Evolutionary conservation across 148 eudicot genomes (phyloP).

Genomic region (Hydrangea macrophylla): DNA sequence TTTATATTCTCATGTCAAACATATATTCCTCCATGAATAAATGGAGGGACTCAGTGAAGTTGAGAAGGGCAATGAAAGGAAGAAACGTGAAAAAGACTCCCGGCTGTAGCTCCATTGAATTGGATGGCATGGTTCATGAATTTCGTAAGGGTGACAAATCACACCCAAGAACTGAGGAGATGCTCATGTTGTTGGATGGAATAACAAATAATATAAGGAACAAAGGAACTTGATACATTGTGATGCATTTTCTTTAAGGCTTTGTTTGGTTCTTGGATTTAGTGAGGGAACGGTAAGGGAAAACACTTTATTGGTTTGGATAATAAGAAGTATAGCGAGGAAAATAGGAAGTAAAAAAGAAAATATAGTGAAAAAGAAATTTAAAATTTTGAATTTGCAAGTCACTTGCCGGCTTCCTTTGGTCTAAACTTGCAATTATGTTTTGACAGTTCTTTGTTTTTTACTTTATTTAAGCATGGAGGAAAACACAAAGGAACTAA

Average conservation of each 20-base stretch:
- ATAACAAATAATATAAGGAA: slow-evolving; percentile 14
- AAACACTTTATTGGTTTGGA: no score
- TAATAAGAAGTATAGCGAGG: no score
- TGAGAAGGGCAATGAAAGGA: slow-evolving; percentile 27
- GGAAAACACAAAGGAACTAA: no score
- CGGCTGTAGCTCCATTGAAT: slow-evolving; percentile 34
- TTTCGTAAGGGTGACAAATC: slow-evolving; percentile 30
- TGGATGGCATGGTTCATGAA: slow-evolving; percentile 31
- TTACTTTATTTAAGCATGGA: no score
- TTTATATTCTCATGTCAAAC: slow-evolving; percentile 31
- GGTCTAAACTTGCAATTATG: no score
- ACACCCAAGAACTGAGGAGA: slow-evolving; percentile 17
- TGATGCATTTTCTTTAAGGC: slow-evolving; percentile 13
- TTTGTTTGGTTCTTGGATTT: no score
- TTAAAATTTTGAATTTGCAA: no score
- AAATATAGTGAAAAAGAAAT: no score
- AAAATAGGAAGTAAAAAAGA: no score
- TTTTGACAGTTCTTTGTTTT: no score
- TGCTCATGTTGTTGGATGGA: slow-evolving; percentile 15
- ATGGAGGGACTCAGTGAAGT: slow-evolving; percentile 18
- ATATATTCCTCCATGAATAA: slow-evolving; percentile 25
- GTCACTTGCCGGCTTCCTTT: no score
- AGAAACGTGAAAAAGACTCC: slow-evolving; percentile 18
- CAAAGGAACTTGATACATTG: neutral
- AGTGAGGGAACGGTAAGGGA: no score